Base-by-base conservation (phyloP, 176 grass and related monocot species). In the Metroxylon sagu region DNA sequence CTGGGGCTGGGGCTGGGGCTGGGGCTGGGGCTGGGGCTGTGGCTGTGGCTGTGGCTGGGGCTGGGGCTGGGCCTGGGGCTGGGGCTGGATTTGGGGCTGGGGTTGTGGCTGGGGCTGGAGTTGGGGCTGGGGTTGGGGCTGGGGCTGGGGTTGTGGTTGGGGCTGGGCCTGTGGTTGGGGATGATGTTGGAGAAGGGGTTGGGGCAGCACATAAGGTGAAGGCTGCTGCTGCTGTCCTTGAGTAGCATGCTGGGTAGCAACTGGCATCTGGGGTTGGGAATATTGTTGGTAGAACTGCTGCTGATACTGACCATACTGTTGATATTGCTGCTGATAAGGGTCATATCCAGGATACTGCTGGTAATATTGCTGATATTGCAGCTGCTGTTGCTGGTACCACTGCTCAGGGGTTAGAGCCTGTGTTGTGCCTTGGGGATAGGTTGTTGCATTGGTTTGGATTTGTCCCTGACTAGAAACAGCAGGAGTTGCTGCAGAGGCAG, bases 311-410 rank as follows among this genome's bases (percentile, higher is more conserved):
- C 68, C 68, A 77, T 82, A 85, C 18, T 85, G 82, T 74, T 90
- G 87, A 74, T 90, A 82, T 43, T 43, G 35, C 71, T 92, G 88
- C 43, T 64, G 76, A 56, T 92, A 92, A 12, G 93, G 70, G 17
- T 92, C 70, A 53, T 77, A 88, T 62, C 84, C 87, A 83, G 87
- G 70, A 56, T 85, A 85, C 49, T 91, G 76, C 69, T 89, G 87
- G 69, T 98, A 80, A 66, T 98, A 91, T 60, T 85, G 81, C 52
- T 90, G 87, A 35, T 84, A 72, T 19, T 85, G 83, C 63, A 79
- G 76, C 12, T 79, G 70, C 56, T 95, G 90, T 62, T 90, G 82
- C 74, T 95, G 90, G 65, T 87, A 84, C 77, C 65, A 91, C 30
- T 91, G 87, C 56, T 91, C 84, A 60, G 77, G 29, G 64, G 74